A percentile compares a stretch with the other conserved stretches of the same genome.
Evolutionary conservation across 2,329 filamentous ascomycete genomes (phyloP).

Genomic region (Leptographium flavum): DNA sequence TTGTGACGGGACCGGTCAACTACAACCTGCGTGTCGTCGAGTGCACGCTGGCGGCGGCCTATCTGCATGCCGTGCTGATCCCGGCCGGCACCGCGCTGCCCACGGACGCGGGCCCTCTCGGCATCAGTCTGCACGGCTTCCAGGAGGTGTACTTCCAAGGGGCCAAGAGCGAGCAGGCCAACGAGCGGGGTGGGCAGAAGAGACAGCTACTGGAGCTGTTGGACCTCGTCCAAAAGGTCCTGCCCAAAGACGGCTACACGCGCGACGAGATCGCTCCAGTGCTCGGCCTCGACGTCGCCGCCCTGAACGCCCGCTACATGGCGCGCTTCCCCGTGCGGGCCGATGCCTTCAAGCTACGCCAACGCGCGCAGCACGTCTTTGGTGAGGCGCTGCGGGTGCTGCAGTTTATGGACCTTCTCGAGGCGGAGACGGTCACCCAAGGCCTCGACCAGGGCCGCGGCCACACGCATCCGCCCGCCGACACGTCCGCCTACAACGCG

Average conservation of each 20-base stretch:
- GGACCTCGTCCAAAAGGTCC: slow-evolving; percentile 51
- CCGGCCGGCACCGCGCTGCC: slow-evolving; percentile 48
- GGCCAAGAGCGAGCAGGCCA: slow-evolving; percentile 21
- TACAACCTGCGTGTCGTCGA: slow-evolving; percentile 97
- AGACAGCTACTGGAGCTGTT: slow-evolving; percentile 66
- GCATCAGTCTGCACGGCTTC: slow-evolving; percentile 72
- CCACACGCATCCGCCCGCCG: too few species aligned
- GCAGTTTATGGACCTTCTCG: slow-evolving; percentile 63
- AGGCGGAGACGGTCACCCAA: slow-evolving; percentile 8
- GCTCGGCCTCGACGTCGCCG: slow-evolving; percentile 52
- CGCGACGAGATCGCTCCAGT: slow-evolving; percentile 64
- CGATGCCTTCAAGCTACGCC: slow-evolving; percentile 72
- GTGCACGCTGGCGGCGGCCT: slow-evolving; percentile 73
- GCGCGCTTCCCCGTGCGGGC: slow-evolving; percentile 81
- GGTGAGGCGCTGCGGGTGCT: slow-evolving; percentile 77
- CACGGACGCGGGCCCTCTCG: slow-evolving; percentile 67
- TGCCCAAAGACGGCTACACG: slow-evolving; percentile 75
- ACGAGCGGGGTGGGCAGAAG: slow-evolving; percentile 39
- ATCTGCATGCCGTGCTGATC: slow-evolving; percentile 44
- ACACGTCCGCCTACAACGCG: slow-evolving; percentile 38
- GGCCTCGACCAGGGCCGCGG: too few species aligned
- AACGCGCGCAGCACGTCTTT: slow-evolving; percentile 84
- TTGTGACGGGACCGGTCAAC: slow-evolving; percentile 80
- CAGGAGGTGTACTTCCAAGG: slow-evolving; percentile 63
- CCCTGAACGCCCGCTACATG: slow-evolving; percentile 67